Percentiles rank a stretch among this genome's conserved stretches.
Conservation (phyloP, 352 stramenopile genomes). For the Pythium sp. region DNA sequence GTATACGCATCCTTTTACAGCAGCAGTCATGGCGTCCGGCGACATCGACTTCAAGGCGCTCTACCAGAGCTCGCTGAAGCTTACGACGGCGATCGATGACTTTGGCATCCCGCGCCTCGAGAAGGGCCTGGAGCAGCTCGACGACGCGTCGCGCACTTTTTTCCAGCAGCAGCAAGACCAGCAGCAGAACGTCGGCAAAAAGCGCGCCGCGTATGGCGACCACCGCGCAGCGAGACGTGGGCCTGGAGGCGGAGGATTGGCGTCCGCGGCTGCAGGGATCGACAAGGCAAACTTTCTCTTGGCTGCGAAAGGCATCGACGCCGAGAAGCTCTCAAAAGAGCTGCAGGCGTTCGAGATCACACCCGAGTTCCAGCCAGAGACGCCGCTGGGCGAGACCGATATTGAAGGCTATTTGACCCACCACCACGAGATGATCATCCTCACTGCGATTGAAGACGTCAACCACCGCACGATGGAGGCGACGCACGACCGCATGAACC, state of each 20-base stretch:
- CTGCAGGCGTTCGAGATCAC: slow-evolving; percentile 78
- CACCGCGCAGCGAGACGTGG: slow-evolving; percentile 19
- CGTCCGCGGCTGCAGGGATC: slow-evolving; percentile 21
- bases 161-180: slow-evolving; percentile 32
- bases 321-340: slow-evolving; percentile 84
- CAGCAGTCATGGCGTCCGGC: slow-evolving; percentile 12
- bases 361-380: slow-evolving; percentile 73
- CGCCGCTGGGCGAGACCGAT: slow-evolving; percentile 80
- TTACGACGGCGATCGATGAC: slow-evolving; percentile 76
- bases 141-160: slow-evolving; percentile 57
- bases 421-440: slow-evolving; percentile 91
- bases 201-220: slow-evolving; percentile 33
- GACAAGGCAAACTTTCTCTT: slow-evolving; percentile 86
- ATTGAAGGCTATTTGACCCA: slow-evolving; percentile 87
- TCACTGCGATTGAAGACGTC: slow-evolving; percentile 88
- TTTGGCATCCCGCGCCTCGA: slow-evolving; percentile 72
- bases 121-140: slow-evolving; percentile 80
- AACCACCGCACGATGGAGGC: slow-evolving; percentile 75
- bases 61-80: slow-evolving; percentile 86
- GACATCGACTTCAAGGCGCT: slow-evolving; percentile 83
- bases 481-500: slow-evolving; percentile 83
- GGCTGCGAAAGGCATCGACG: slow-evolving; percentile 81
- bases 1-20: background rate
- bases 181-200: slow-evolving; percentile 31
- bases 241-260: slow-evolving; percentile 15